Conservation (phyloP, 164 flowering plant genomes). For the Vitis amurensis region DNA sequence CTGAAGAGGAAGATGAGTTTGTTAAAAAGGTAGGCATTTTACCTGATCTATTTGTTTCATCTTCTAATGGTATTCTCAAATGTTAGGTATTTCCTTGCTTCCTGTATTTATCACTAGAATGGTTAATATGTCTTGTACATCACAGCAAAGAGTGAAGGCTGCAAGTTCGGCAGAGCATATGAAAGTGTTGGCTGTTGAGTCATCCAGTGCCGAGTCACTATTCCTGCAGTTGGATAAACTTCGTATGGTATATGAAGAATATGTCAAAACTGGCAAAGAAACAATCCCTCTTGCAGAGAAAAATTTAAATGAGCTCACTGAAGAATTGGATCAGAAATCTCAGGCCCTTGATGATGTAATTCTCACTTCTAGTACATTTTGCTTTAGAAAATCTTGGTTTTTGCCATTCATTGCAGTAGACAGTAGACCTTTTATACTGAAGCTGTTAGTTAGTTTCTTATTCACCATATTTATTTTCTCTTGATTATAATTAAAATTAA, state of each 20-base stretch:
- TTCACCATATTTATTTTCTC: no score
- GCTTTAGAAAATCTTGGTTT: background rate
- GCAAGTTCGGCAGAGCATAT: slow-evolving; percentile 77
- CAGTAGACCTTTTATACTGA: background rate
- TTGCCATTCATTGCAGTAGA: no score
- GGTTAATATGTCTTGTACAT: slow-evolving; percentile 14
- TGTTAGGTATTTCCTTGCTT: background rate
- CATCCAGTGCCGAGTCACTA: slow-evolving; percentile 69
- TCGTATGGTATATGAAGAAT: slow-evolving; percentile 79
- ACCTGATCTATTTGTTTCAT: background rate
- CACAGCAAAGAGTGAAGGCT: slow-evolving; percentile 89
- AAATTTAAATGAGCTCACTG: slow-evolving; percentile 50
- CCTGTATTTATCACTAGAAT: background rate
- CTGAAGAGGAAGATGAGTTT: slow-evolving; percentile 92
- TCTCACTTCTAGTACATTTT: slow-evolving; percentile 6
- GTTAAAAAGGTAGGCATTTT: slow-evolving; percentile 69
- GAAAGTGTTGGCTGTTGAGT: slow-evolving; percentile 66
- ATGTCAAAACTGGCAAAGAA: slow-evolving; percentile 69
- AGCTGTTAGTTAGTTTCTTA: no score
- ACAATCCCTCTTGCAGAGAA: slow-evolving; percentile 70
- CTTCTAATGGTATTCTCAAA: no score
- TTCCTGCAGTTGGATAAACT: slow-evolving; percentile 94
- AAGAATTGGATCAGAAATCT: slow-evolving; percentile 73
- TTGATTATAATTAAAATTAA: no score
- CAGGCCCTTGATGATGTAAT: slow-evolving; percentile 92